phyloP scores from a whole-genome alignment of 495 filamentous ascomycete genomes.

The Copromyces sp. region DNA sequence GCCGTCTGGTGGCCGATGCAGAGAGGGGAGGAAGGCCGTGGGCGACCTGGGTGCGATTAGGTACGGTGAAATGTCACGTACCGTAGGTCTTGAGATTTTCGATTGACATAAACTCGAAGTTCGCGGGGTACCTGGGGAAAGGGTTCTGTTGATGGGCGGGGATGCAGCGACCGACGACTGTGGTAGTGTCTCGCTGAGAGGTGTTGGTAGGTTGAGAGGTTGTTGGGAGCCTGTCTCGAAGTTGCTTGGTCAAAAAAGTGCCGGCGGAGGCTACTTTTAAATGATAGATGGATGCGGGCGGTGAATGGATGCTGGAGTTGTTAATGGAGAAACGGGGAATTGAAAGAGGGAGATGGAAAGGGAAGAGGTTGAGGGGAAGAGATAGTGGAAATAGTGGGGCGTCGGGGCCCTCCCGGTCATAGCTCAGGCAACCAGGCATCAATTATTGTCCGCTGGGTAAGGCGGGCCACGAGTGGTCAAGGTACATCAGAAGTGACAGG shows the following conservation, averaged over 20 bases:
- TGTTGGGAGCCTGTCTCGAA: slow-evolving; percentile 2
- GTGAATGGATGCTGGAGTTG: slow-evolving; percentile 14
- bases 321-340: slow-evolving; percentile 11
- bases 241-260: background rate
- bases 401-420: background rate
- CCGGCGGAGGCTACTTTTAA: background rate
- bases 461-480: background rate
- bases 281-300: slow-evolving; percentile 12
- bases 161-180: slow-evolving; percentile 37
- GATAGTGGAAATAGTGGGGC: slow-evolving; percentile 17
- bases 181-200: slow-evolving; percentile 25
- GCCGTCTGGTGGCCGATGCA: background rate
- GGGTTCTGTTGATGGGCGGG: slow-evolving; percentile 25
- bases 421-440: slow-evolving; percentile 21
- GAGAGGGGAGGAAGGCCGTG: background rate
- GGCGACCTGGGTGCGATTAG: slow-evolving; percentile 3
- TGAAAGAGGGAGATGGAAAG: slow-evolving; percentile 14
- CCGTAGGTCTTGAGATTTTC: slow-evolving; percentile 99
- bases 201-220: slow-evolving; percentile 2
- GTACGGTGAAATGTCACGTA: slow-evolving; percentile 44
- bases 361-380: slow-evolving; percentile 16
- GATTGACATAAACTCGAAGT: slow-evolving; percentile 96
- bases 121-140: slow-evolving; percentile 38
- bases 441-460: background rate
- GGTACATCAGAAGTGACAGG: background rate